Evolutionary conservation across 176 grass and related monocot genomes (phyloP).

Genomic region (Avena sativa): DNA sequence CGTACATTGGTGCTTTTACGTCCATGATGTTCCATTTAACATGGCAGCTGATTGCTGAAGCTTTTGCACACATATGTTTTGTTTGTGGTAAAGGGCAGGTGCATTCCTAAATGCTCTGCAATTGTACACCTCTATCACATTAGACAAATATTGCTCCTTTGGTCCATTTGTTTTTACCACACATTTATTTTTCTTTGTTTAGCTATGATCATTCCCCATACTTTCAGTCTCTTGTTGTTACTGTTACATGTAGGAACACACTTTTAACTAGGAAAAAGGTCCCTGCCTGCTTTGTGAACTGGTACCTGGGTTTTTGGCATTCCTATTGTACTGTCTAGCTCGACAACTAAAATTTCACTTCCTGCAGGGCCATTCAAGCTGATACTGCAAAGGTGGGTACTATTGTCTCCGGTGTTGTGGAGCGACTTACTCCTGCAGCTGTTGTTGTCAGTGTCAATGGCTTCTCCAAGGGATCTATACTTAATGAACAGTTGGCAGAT

Average conservation of each 20-base stretch:
- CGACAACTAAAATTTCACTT: slow-evolving; percentile 21
- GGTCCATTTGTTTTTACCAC: background rate
- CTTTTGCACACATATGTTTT: background rate
- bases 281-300: background rate
- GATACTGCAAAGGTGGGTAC: slow-evolving; percentile 62
- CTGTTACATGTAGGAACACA: background rate
- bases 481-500: slow-evolving; percentile 84
- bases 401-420: slow-evolving; percentile 90
- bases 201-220: background rate
- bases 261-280: slow-evolving; percentile 9
- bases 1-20: background rate
- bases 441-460: slow-evolving; percentile 80
- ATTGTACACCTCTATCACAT: background rate
- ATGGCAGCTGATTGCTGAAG: background rate
- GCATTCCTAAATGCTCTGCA: background rate
- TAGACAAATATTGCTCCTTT: background rate
- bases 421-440: slow-evolving; percentile 75
- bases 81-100: background rate
- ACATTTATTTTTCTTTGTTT: background rate
- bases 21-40: slow-evolving; percentile 10
- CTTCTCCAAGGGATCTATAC: slow-evolving; percentile 75
- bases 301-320: slow-evolving; percentile 21
- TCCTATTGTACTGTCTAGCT: slow-evolving; percentile 21
- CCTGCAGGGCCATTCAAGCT: slow-evolving; percentile 53
- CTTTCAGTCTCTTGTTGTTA: slow-evolving; percentile 2